Base-by-base conservation (phyloP, 2,329 filamentous ascomycete species). In the Colletotrichum chrysophilum region DNA sequence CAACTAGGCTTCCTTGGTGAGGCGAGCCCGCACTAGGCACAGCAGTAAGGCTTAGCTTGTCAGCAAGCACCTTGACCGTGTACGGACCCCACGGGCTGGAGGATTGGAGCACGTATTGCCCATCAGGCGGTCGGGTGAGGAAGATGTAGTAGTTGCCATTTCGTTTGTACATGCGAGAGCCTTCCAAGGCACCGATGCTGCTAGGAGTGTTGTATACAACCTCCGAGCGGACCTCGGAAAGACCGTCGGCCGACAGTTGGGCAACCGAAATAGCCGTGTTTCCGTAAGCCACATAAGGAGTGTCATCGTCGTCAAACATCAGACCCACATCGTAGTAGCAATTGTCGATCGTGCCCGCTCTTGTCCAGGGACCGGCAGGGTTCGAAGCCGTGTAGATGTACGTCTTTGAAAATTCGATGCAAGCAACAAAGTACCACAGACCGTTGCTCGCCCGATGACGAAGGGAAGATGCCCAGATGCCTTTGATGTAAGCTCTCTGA, bases 1-100 rank as follows among this genome's bases (percentile, higher is more conserved):
- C 85, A 1, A 92, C 86, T 4, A 92, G 80, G 21, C 88, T 87
- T 0, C 91, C 91, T 79, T 93, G 91, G 73, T 91, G 88, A 0
- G 88, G 86, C 84, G 0, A 83, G 43, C 4, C 90, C 75, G 0
- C 88, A 88, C 2, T 85, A 81, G 0, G 66, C 13, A 89, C 83
- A 2, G 71, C 66, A 4, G 71, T 65, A 7, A 48, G 43, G 5
- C 58, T 6, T 14, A 74, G 64, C 61, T 81, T 79, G 36, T 87
- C 79, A 21, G 87, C 81, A 1, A 91, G 81, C 0, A 85, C 78
- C 30, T 85, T 83, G 24, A 80, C 78, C 32, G 85, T 84, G 79
- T 90, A 91, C 1, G 89, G 88, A 1, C 90, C 89, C 79, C 85
- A 89, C 0, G 87, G 85, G 68, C 81, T 87, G 4, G 82, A 81